Conservation (phyloP, 108 stramenopile genomes). For the Pelagomonas calceolata region DNA sequence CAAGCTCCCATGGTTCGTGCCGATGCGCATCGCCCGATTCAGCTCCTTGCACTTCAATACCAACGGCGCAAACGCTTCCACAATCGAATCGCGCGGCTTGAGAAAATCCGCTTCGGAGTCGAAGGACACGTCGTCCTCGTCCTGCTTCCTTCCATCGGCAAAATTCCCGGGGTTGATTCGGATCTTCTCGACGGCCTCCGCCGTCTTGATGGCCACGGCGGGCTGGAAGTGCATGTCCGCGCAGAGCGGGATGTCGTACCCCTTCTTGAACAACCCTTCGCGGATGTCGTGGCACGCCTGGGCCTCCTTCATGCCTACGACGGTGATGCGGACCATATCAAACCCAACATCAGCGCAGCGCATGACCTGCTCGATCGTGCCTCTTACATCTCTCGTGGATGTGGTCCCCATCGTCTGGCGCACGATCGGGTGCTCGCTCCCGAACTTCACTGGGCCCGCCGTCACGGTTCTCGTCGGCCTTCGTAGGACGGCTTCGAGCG, state of each 20-base stretch:
- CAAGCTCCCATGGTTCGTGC: conserved; percentile 87
- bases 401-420: conserved; percentile 95
- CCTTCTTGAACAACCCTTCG: conserved; percentile 73
- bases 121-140: conserved; percentile 71
- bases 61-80: conserved; percentile 45
- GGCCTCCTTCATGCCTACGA: conserved; percentile 82
- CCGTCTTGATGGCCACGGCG: conserved; percentile 72
- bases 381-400: conserved; percentile 82
- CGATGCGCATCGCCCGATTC: conserved; percentile 86
- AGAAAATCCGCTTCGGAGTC: conserved; percentile 74
- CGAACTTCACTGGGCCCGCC: conserved; percentile 80
- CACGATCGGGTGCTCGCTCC: conserved; percentile 88
- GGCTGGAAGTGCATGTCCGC: conserved; percentile 98
- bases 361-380: conserved; percentile 85
- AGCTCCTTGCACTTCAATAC: conserved; percentile 33
- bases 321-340: conserved; percentile 86
- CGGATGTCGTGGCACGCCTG: conserved; percentile 69
- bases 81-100: conserved; percentile 61
- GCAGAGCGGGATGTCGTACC: conserved; percentile 84
- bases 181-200: conserved; percentile 90
- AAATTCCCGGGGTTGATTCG: conserved; percentile 96
- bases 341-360: conserved; percentile 83
- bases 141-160: conserved; percentile 83
- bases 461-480: conserved; percentile 69
- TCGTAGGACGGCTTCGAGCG: conserved; percentile 51